Evolutionary conservation across 2,329 filamentous ascomycete genomes (phyloP).

Genomic region (Microsporum canis): DNA sequence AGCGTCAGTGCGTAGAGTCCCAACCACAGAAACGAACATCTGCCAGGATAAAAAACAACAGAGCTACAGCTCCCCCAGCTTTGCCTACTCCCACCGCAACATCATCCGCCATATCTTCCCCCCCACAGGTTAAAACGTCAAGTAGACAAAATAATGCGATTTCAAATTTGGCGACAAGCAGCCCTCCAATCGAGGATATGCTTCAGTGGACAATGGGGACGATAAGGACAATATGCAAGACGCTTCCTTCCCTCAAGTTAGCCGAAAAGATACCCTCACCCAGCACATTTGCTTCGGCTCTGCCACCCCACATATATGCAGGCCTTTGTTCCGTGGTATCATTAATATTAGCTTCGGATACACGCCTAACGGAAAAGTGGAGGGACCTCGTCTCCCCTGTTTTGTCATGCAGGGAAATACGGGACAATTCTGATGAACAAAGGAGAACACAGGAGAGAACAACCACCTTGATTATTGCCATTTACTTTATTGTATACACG

Average conservation of each 20-base stretch:
- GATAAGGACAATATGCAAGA: constrained; percentile 54
- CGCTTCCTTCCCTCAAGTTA: constrained; percentile 26
- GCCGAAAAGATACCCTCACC: constrained; percentile 40
- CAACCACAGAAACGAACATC: constrained; percentile 7
- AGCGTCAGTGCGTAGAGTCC: constrained; percentile 23
- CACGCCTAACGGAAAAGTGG: constrained; percentile 30
- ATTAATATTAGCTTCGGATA: constrained; percentile 31
- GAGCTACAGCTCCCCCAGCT: constrained; percentile 18
- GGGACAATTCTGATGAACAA: background rate
- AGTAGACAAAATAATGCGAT: background rate
- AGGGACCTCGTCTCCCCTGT: constrained; percentile 30
- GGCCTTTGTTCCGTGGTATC: constrained; percentile 54
- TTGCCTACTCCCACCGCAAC: constrained; percentile 9
- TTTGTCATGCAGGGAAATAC: constrained; percentile 34
- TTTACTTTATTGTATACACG: constrained; percentile 37
- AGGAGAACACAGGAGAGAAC: constrained; percentile 21
- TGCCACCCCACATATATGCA: constrained; percentile 49
- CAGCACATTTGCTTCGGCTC: constrained; percentile 66
- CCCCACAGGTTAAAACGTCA: background rate
- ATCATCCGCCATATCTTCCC: background rate
- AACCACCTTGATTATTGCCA: constrained; percentile 30
- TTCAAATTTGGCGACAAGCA: background rate
- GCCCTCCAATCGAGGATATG: constrained; percentile 23
- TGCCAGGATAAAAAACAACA: constrained; percentile 16
- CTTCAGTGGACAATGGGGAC: constrained; percentile 60